These are phyloP conservation scores for Pezizomycotina sp. DNA, from an alignment of 2,329 filamentous ascomycete genomes.

Conservation along the genomic window DNA sequence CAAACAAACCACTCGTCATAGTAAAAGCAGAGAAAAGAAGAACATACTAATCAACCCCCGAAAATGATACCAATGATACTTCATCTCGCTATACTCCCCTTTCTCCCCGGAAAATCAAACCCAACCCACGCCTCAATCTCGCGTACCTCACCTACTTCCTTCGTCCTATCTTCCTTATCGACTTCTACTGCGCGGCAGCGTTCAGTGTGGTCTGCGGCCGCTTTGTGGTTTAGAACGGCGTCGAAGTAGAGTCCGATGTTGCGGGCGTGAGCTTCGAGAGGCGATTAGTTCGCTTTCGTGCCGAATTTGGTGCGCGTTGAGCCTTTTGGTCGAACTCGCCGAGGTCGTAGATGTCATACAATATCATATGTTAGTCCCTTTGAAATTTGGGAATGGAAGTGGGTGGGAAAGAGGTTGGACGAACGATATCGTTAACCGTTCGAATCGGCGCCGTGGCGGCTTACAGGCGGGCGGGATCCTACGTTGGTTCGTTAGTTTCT, in stretches of 20 bases:
- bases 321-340: slow-evolving; percentile 61
- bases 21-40: background rate
- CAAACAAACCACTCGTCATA: too few relatives aligned
- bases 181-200: slow-evolving; percentile 47
- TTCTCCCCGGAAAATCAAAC: slow-evolving; percentile 48
- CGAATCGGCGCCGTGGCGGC: background rate
- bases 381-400: slow-evolving; percentile 19
- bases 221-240: slow-evolving; percentile 56
- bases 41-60: slow-evolving; percentile 18
- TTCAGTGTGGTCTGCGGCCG: slow-evolving; percentile 49
- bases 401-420: background rate
- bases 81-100: slow-evolving; percentile 42
- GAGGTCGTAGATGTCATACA: slow-evolving; percentile 51
- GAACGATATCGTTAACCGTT: background rate
- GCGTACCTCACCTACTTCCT: slow-evolving; percentile 38
- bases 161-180: slow-evolving; percentile 42
- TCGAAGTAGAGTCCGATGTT: slow-evolving; percentile 50
- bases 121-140: slow-evolving; percentile 53
- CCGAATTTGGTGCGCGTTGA: slow-evolving; percentile 51
- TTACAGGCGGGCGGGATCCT: too few relatives aligned
- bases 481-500: too few relatives aligned
- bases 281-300: slow-evolving; percentile 41
- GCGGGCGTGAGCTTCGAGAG: slow-evolving; percentile 35
- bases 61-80: slow-evolving; percentile 40
- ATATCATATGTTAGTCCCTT: slow-evolving; percentile 26